Percentiles rank a stretch among this genome's conserved stretches.
phyloP scores from a whole-genome alignment of 352 stramenopile genomes.

The Aphanomyces euteiches region DNA sequence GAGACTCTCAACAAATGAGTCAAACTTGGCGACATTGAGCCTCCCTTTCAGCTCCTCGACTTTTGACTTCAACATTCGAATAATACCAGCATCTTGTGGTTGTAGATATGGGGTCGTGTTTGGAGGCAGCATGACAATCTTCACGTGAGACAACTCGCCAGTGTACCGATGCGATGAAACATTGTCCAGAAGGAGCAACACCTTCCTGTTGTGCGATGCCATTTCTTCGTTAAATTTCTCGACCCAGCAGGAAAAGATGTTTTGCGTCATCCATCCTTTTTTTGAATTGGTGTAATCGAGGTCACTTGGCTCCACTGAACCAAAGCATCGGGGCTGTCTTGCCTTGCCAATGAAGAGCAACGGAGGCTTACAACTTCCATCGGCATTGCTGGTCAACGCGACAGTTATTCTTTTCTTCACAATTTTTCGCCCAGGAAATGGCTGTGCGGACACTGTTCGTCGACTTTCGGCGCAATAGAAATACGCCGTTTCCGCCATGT shows the following conservation, averaged over 20 bases:
- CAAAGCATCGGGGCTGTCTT: background rate
- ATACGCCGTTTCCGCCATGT: slow-evolving; percentile 30
- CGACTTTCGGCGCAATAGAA: slow-evolving; percentile 13
- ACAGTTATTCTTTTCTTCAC: slow-evolving; percentile 10
- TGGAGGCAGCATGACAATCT: background rate
- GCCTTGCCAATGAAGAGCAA: slow-evolving; percentile 14
- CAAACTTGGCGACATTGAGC: background rate
- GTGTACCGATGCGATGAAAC: background rate
- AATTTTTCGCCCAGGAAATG: background rate
- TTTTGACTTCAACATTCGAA: slow-evolving; percentile 3
- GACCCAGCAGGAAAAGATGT: slow-evolving; percentile 6
- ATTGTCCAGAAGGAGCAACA: slow-evolving; percentile 21
- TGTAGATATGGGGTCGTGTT: slow-evolving; percentile 10
- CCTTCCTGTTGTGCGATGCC: background rate
- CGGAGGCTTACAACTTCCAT: slow-evolving; percentile 1
- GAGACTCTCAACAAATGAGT: background rate
- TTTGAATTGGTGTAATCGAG: slow-evolving; percentile 1
- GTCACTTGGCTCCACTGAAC: background rate
- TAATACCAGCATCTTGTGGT: slow-evolving; percentile 14
- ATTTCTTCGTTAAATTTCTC: background rate
- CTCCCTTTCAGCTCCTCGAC: background rate
- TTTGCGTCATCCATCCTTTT: slow-evolving; percentile 13
- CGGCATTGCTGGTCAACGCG: background rate
- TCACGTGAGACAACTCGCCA: background rate
- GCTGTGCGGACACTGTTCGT: background rate